Evolutionary conservation across 2,329 filamentous ascomycete genomes (phyloP).

Genomic region (Thelonectria olida): DNA sequence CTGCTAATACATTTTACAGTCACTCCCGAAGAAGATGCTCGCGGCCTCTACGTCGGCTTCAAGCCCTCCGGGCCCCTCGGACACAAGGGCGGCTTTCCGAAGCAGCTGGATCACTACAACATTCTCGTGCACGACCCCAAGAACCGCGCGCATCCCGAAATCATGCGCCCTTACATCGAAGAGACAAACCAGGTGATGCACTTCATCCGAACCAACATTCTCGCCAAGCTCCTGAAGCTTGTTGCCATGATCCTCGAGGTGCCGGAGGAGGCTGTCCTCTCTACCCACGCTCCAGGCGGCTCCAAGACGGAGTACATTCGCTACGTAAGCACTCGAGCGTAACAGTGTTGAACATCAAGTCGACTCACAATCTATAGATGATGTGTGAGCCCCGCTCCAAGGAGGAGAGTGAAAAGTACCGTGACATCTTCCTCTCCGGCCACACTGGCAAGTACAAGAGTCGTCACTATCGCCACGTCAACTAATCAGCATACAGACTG

Average conservation of each 20-base stretch:
- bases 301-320: slow-evolving; percentile 50
- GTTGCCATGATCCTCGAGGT: slow-evolving; percentile 51
- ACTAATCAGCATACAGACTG: slow-evolving; percentile 41
- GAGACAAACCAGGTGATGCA: slow-evolving; percentile 41
- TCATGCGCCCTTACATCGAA: slow-evolving; percentile 33
- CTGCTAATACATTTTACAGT: slow-evolving; percentile 17
- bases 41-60: slow-evolving; percentile 42
- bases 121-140: slow-evolving; percentile 35
- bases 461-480: not conserved
- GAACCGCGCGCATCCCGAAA: slow-evolving; percentile 33
- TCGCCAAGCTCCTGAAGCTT: slow-evolving; percentile 48
- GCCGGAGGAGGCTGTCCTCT: slow-evolving; percentile 47
- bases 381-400: slow-evolving; percentile 47
- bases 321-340: slow-evolving; percentile 35
- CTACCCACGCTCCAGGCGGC: slow-evolving; percentile 46
- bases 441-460: slow-evolving; percentile 40
- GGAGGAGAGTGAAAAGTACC: slow-evolving; percentile 47
- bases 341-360: rapidly evolving
- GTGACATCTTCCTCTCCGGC: slow-evolving; percentile 50
- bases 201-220: slow-evolving; percentile 40
- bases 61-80: slow-evolving; percentile 36
- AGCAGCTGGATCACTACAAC: slow-evolving; percentile 28
- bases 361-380: slow-evolving; percentile 37
- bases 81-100: slow-evolving; percentile 27
- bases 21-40: slow-evolving; percentile 40